Evolutionary conservation across 169 alveolate genomes (phyloP), one percentile per base, ranked within the genome.

Genomic region (Plasmodium cynomolgi): DNA sequence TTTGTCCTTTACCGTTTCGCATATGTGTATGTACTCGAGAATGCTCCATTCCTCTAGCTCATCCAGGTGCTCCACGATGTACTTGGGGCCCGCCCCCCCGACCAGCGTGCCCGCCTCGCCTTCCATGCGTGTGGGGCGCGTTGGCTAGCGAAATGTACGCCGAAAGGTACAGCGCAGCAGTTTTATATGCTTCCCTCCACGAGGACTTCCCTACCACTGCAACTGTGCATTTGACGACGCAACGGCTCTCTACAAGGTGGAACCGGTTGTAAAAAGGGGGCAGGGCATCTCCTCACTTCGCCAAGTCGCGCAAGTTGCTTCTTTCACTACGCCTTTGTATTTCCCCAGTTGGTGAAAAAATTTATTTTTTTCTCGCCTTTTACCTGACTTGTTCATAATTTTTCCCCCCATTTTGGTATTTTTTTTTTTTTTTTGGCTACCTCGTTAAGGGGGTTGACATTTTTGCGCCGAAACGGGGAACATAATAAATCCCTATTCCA

Each of bases 1-100:
- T 72, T 74, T 71, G 58, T 84, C 93, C 23, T 82, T 85, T 17
- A 94, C 93, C 17, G 71, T 83, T 39, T 94, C 84, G 84, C 96
- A 90, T 81, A 94, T 94, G 84, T 94, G 96, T 62, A 72, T 73
- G 80, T 94, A 94, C 86, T 94, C 96, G 6, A 90, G 86, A 44
- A 71, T 77, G 50, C 96, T 90, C 96, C 96, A 94, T 20, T 83
- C 91, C 86, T 94, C 93, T 1, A 86, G 81, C 26, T 86, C 93
- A 56, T 86, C 93, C 83, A 86, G 31, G 29, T 86, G 93, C 17
- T 86, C 93, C 71, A 86, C 83, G 33, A 86, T 86, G 47, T 56
- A 86, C 47, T 77, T 74, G 77, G 77, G 77, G 77, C 34, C 15
- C 1, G n/a, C 20, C 68, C 54, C 79, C 77, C 72, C 84, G 68